These are phyloP conservation scores for Warburgia ugandensis DNA, from an alignment of 164 flowering plant species.

Conservation along the genomic window DNA sequence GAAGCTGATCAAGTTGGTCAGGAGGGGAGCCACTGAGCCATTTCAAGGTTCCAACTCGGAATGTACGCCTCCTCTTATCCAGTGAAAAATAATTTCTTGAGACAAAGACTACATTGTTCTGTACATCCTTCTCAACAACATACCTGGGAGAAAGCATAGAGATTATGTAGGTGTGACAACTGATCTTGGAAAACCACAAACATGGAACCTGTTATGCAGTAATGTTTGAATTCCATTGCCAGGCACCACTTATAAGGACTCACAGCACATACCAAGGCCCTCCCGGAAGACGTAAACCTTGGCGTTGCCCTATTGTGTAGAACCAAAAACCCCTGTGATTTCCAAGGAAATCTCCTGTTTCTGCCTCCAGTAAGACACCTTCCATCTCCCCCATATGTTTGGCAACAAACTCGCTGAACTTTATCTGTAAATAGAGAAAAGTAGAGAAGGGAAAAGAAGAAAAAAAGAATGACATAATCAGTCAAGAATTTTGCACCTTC, in stretches of 20 bases:
- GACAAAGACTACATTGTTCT: constrained; percentile 85
- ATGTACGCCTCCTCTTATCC: constrained; percentile 82
- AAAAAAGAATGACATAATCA: background rate
- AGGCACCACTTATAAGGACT: background rate
- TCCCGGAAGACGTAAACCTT: constrained; percentile 93
- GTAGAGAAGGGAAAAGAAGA: background rate
- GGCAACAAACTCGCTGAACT: constrained; percentile 92
- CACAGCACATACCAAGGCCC: constrained; percentile 79
- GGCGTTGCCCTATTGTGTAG: constrained; percentile 94
- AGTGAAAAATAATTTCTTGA: constrained; percentile 85
- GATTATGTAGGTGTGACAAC: background rate
- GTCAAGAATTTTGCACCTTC: background rate
- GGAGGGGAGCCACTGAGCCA: constrained; percentile 65
- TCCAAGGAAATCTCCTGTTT: constrained; percentile 85
- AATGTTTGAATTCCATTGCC: background rate
- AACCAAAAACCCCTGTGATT: constrained; percentile 94
- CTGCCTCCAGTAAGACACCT: constrained; percentile 91
- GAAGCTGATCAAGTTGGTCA: constrained; percentile 36
- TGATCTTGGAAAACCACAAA: background rate
- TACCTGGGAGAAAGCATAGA: constrained; percentile 45
- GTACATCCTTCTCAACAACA: constrained; percentile 81
- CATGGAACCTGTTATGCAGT: background rate
- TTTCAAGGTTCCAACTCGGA: constrained; percentile 85
- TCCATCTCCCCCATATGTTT: constrained; percentile 91
- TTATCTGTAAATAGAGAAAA: constrained; percentile 37